These are phyloP conservation scores for Trichoderma pleuroti DNA, from an alignment of 2,329 filamentous ascomycete species.

Conservation along the genomic window DNA sequence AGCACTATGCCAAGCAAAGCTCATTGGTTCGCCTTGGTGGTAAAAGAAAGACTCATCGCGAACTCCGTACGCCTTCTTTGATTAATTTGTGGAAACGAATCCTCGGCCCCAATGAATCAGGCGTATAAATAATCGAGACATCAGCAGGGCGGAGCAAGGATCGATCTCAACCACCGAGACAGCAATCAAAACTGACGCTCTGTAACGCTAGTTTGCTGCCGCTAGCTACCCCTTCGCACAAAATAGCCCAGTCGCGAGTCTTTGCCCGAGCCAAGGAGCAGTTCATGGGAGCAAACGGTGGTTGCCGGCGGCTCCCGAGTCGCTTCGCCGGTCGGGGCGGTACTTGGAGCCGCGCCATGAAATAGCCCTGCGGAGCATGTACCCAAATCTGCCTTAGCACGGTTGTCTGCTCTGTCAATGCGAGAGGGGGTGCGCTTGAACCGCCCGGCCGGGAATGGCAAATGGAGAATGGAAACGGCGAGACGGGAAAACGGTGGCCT, in stretches of 20 bases:
- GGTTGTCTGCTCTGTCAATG: background rate
- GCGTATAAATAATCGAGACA: background rate
- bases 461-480: background rate
- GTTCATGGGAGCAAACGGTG: background rate
- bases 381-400: conserved; percentile 5
- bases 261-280: background rate
- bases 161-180: background rate
- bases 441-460: conserved; percentile 8
- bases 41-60: background rate
- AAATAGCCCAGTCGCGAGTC: background rate
- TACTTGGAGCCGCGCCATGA: conserved; percentile 3
- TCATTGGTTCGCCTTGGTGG: background rate
- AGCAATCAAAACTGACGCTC: background rate
- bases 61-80: background rate
- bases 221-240: background rate
- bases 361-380: background rate
- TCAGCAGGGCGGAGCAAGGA: background rate
- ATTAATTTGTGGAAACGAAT: background rate
- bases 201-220: conserved; percentile 12
- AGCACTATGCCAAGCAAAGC: background rate
- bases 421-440: conserved; percentile 8
- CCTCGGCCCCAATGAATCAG: background rate
- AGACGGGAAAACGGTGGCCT: background rate
- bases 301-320: background rate
- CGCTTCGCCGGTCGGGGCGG: conserved; percentile 4